These are phyloP conservation scores for Dipteronia dyeriana DNA, from an alignment of 345 rosid species.

Conservation along the genomic window DNA sequence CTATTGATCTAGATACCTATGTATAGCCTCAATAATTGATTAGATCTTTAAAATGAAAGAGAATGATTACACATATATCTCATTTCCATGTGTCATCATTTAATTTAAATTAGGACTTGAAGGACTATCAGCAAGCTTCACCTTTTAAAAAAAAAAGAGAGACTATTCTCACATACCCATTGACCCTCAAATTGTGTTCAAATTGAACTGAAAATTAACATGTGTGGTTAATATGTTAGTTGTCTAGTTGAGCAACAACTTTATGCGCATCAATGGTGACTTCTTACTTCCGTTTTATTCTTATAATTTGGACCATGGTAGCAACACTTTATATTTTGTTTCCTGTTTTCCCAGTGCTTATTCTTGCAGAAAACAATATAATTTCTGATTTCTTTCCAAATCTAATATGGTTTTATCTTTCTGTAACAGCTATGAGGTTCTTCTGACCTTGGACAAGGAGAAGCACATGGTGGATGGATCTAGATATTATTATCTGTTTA, in stretches of 20 bases:
- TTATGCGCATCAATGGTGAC: not conserved
- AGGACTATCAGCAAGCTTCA: not conserved
- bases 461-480: constrained; percentile 50
- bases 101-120: not conserved
- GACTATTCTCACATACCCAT: not conserved
- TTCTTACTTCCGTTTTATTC: not conserved
- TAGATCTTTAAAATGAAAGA: not conserved
- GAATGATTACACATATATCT: not conserved
- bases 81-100: not conserved
- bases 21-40: not conserved
- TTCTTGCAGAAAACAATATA: not conserved
- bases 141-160: not conserved
- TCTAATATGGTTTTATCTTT: not conserved
- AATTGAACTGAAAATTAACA: not conserved
- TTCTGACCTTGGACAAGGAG: constrained; percentile 49
- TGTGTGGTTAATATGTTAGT: not conserved
- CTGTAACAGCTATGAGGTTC: constrained; percentile 67
- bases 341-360: not conserved
- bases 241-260: not conserved
- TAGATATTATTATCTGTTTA: constrained; percentile 66
- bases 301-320: not conserved
- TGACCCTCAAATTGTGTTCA: not conserved
- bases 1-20: not conserved
- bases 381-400: not conserved
- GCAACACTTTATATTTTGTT: not conserved